Evolutionary conservation across 345 rosid species (phyloP).

Genomic region (Populus euphratica): DNA sequence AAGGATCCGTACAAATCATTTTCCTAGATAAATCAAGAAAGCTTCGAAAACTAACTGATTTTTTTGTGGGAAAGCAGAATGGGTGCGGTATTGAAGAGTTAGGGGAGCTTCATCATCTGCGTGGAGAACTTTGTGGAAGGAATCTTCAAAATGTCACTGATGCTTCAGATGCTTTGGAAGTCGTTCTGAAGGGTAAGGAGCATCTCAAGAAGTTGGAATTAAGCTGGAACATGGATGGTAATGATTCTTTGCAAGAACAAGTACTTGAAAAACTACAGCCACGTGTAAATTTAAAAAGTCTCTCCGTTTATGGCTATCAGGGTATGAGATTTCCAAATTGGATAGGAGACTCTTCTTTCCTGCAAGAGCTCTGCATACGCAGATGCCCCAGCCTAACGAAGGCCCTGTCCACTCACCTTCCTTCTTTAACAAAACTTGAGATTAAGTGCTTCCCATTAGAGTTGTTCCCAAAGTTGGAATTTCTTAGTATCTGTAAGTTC

Average conservation of each 20-base stretch:
- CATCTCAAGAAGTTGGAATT: neutral
- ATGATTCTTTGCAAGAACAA: neutral
- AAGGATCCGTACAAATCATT: too few relatives aligned
- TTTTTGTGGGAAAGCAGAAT: neutral
- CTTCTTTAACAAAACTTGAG: neutral
- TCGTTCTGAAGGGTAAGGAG: neutral
- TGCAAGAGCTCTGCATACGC: neutral
- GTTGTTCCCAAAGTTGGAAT: neutral
- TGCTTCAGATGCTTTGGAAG: neutral
- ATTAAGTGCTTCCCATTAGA: neutral
- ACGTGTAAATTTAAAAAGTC: neutral
- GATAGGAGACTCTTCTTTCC: neutral
- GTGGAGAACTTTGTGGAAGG: neutral
- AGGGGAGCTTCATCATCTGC: neutral
- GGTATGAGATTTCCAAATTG: neutral
- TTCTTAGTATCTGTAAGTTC: neutral
- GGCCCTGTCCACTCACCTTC: neutral
- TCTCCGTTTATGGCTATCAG: neutral
- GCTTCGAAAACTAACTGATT: neutral
- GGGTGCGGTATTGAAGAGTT: constrained; percentile 1
- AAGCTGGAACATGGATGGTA: neutral
- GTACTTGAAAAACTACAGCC: neutral
- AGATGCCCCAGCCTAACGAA: neutral
- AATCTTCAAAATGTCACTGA: neutral
- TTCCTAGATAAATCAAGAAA: neutral